Conservation (phyloP, 2,329 filamentous ascomycete species). For the Bertia moriformis region DNA sequence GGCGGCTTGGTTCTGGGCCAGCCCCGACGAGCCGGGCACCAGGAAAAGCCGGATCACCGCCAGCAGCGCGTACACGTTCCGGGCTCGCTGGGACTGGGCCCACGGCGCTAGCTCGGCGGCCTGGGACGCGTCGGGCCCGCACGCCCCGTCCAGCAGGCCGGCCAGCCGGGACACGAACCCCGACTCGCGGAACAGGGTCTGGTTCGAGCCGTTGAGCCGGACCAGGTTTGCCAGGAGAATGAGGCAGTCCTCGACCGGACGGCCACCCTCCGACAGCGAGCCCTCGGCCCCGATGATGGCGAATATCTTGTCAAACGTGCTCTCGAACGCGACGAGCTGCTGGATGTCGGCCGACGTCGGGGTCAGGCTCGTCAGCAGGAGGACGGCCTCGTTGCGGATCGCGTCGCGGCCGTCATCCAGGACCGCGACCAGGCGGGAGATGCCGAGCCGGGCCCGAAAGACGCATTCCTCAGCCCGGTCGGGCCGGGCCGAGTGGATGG, state of each 20-base stretch:
- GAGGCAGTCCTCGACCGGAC: slow-evolving; percentile 82
- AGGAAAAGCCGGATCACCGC: slow-evolving; percentile 79
- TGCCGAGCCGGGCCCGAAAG: slow-evolving; percentile 73
- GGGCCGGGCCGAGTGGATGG: slow-evolving; percentile 71
- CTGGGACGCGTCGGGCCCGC: slow-evolving; percentile 34
- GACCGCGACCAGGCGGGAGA: slow-evolving; percentile 69
- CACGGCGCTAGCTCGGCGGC: slow-evolving; percentile 51
- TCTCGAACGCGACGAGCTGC: slow-evolving; percentile 89
- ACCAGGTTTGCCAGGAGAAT: slow-evolving; percentile 82
- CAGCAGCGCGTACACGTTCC: slow-evolving; percentile 81
- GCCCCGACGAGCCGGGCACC: slow-evolving; percentile 64
- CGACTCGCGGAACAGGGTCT: slow-evolving; percentile 83
- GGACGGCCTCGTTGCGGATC: slow-evolving; percentile 72
- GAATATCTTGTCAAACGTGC: slow-evolving; percentile 80
- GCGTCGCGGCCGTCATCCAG: slow-evolving; percentile 78
- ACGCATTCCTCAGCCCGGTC: slow-evolving; percentile 92
- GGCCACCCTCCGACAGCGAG: slow-evolving; percentile 65
- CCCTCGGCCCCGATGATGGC: slow-evolving; percentile 70
- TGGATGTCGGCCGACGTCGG: slow-evolving; percentile 77
- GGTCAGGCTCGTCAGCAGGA: slow-evolving; percentile 78
- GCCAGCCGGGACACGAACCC: slow-evolving; percentile 64
- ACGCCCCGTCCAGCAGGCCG: slow-evolving; percentile 48
- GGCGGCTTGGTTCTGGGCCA: slow-evolving; percentile 67
- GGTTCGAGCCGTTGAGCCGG: slow-evolving; percentile 76
- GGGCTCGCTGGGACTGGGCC: slow-evolving; percentile 65